Base-by-base conservation (phyloP, 768 basidiomycete species). In the Fibroporia radiculosa region DNA sequence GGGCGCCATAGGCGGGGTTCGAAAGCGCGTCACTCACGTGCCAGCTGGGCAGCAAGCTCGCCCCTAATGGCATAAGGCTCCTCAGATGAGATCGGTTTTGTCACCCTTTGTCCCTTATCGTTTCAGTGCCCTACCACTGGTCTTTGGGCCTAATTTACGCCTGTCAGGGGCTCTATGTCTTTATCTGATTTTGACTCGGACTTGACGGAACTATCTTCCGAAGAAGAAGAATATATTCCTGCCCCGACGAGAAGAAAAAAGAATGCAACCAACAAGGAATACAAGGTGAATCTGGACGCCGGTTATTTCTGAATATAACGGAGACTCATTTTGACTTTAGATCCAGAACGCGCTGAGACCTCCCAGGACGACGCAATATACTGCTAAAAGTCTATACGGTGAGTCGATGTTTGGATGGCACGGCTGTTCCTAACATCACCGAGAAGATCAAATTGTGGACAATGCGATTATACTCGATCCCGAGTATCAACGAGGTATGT, bases 401-500 rank as follows among this genome's bases (percentile, higher is more conserved):
- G 49, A 41, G 62, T 46, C 18, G 26, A n/a, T 40, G 10, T 37
- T 48, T 27, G 22, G 26, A 3, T 32, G 3, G 28, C 19, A 29
- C n/a, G 26, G 10, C 6, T 24, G 5, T n/a, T 14, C 44, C 6
- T 44, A 22, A 18, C 10, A 6, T 37, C 18, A 3, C 22, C 20
- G 28, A 16, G 19, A 47, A 82, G 80, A 72, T 41, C 69, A 73
- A 50, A 69, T 81, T 24, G 52, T 66, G 3, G 60, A 72, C 4
- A 67, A 62, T 4, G 51, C 56, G 8, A 72, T 83, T 33, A 70
- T 80, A 44, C 64, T 83, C 6, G 68, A 83, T 47, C 80, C 81
- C 0, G 78, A 81, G 48, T 83, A 83, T 56, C 81, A 84, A 52
- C 66, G 81, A 58, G 75, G 80, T 77, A 41, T 29, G 64, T 42